These are phyloP conservation scores for Camelina laxa DNA, from an alignment of 345 rosid genomes.

Conservation along the genomic window DNA sequence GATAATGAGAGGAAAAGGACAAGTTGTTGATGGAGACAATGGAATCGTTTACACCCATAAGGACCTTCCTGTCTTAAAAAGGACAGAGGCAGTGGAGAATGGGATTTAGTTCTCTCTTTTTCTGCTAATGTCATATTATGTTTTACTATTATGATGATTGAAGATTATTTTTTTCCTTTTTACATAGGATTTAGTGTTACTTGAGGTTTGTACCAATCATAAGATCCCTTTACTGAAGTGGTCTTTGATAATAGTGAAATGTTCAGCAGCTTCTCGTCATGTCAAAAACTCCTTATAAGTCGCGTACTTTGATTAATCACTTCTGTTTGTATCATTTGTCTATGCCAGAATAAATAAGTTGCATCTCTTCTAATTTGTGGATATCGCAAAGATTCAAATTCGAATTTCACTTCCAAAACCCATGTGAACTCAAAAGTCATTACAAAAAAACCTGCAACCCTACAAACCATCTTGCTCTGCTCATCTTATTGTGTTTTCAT, in stretches of 20 bases:
- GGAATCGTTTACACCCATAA: conserved; percentile 75
- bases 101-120: conserved; percentile 26
- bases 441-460: no score
- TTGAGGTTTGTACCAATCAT: conserved; percentile 34
- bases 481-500: no score
- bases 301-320: not conserved
- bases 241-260: conserved; percentile 39
- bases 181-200: conserved; percentile 31
- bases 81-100: conserved; percentile 35
- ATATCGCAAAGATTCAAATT: not conserved
- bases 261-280: conserved; percentile 26
- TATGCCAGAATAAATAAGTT: not conserved
- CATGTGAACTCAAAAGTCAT: no score
- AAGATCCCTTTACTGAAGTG: conserved; percentile 19
- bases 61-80: conserved; percentile 50
- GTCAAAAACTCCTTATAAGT: conserved; percentile 3
- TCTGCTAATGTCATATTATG: conserved; percentile 19
- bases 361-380: not conserved
- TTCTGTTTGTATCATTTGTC: not conserved
- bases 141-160: conserved; percentile 17
- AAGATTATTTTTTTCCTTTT: not conserved
- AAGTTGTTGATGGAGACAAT: conserved; percentile 91
- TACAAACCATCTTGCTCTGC: no score
- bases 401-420: not conserved
- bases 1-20: conserved; percentile 92